phyloP scores from a whole-genome alignment of 441 rosid genomes.

The Adansonia rubrostipa region DNA sequence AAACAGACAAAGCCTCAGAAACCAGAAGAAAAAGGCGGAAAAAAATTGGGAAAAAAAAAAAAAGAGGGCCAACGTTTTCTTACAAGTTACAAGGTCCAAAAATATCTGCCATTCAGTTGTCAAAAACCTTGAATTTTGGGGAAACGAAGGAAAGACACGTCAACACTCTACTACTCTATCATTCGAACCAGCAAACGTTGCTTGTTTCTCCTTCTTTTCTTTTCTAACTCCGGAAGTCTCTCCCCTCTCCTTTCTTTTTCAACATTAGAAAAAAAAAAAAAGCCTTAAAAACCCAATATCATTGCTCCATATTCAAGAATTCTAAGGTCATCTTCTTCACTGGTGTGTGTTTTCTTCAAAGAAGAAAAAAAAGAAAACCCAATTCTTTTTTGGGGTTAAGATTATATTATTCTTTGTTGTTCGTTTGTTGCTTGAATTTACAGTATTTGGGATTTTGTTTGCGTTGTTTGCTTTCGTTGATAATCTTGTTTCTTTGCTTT shows the following conservation, averaged over 20 bases:
- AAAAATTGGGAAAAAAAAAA: background rate
- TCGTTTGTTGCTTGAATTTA: background rate
- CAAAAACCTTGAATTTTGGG: background rate
- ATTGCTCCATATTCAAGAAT: background rate
- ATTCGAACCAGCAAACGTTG: background rate
- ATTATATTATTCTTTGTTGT: background rate
- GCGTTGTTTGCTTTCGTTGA: background rate
- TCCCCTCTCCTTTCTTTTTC: background rate
- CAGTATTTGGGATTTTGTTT: slow-evolving; percentile 8
- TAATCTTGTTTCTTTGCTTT: background rate
- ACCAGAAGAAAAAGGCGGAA: background rate
- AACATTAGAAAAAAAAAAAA: background rate
- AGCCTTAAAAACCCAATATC: background rate
- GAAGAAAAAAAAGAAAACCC: too few relatives aligned
- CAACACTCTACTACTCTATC: background rate
- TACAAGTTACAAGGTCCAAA: background rate
- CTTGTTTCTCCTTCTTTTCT: slow-evolving; percentile 7
- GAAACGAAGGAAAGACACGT: slow-evolving; percentile 12
- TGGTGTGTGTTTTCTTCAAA: slow-evolving; percentile 18
- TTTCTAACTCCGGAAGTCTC: background rate
- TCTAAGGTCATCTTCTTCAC: background rate
- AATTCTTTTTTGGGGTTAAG: background rate
- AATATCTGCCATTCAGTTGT: background rate
- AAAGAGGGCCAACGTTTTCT: background rate
- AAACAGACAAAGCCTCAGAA: background rate